phyloP scores from a whole-genome alignment of 2,329 filamentous ascomycete species.

The Cryphonectria parasitica region DNA sequence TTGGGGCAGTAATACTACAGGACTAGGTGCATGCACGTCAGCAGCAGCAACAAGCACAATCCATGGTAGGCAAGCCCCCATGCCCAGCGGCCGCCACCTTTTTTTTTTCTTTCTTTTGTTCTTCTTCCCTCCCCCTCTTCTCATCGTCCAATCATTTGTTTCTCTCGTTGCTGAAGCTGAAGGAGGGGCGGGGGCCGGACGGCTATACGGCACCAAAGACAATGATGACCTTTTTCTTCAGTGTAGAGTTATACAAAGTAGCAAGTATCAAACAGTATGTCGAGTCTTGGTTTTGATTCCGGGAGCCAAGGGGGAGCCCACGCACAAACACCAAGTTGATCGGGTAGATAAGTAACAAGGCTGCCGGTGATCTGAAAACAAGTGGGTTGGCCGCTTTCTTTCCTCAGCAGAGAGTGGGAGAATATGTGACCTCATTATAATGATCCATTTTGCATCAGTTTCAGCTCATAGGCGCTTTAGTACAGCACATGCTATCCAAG shows the following conservation, averaged over 20 bases:
- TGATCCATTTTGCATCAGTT: background rate
- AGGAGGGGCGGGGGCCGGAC: background rate
- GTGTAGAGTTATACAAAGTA: background rate
- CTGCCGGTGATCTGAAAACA: background rate
- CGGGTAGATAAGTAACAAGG: background rate
- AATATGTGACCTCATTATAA: background rate
- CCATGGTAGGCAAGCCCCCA: background rate
- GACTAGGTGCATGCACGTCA: background rate
- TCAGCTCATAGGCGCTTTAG: background rate
- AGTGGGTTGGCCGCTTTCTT: background rate
- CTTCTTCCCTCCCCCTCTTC: no score
- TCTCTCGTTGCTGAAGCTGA: background rate
- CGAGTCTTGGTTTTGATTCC: background rate
- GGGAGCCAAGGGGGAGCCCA: background rate
- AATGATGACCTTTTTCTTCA: background rate
- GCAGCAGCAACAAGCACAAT: background rate
- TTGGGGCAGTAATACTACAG: background rate
- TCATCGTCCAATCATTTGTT: background rate
- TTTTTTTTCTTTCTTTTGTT: no score
- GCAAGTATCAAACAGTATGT: background rate
- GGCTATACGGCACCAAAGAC: background rate
- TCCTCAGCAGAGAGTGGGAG: background rate
- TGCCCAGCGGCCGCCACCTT: background rate
- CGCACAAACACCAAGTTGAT: background rate
- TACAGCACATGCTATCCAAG: background rate